A percentile compares a stretch with the other conserved stretches of the same genome.
Evolutionary conservation across 164 flowering plant genomes (phyloP).

Genomic region (Protea cynaroides): DNA sequence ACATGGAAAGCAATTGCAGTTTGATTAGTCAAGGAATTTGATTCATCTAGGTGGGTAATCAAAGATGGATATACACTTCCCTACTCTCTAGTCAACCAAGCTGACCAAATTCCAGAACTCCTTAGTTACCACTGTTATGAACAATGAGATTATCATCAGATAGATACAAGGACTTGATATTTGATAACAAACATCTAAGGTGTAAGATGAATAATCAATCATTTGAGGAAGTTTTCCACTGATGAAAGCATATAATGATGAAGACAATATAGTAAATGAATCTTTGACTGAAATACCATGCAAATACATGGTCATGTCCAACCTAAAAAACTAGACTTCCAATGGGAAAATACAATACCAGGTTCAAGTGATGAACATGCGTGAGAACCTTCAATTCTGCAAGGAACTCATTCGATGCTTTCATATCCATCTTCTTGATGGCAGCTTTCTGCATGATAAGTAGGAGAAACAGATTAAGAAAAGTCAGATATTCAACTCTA

Average conservation of each 20-base stretch:
- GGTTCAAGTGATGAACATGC: constrained; percentile 82
- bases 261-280: too few relatives aligned
- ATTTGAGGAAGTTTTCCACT: neutral
- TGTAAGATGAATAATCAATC: neutral
- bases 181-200: neutral
- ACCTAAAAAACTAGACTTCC: neutral
- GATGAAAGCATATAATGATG: too few relatives aligned
- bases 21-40: neutral
- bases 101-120: neutral
- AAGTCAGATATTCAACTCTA: neutral
- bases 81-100: neutral
- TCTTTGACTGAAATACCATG: neutral
- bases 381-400: constrained; percentile 85
- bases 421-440: constrained; percentile 94
- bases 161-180: neutral
- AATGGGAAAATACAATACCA: constrained; percentile 41
- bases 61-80: neutral
- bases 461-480: neutral
- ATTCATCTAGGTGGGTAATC: neutral
- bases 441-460: constrained; percentile 69
- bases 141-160: neutral
- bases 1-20: too few relatives aligned
- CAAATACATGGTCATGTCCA: neutral
- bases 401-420: constrained; percentile 76
- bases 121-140: neutral